These are phyloP conservation scores for Kregervanrija delftensis DNA, from an alignment of 805 yeast species.

Conservation along the genomic window DNA sequence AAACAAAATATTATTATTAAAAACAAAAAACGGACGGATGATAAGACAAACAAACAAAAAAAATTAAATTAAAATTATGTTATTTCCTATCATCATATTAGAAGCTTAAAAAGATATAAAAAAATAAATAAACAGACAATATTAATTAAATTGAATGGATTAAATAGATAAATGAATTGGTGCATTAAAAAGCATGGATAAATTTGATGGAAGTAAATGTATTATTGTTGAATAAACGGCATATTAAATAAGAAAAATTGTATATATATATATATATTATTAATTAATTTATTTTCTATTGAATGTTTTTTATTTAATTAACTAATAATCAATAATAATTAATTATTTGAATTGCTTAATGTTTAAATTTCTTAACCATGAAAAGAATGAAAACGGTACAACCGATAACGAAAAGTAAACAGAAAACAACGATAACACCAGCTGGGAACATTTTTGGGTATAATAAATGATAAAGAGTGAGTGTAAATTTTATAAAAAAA, in stretches of 20 bases:
- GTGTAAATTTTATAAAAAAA: too few relatives aligned
- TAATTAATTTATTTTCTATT: too few relatives aligned
- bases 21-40: background rate
- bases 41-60: background rate
- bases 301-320: too few relatives aligned
- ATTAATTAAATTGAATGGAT: background rate
- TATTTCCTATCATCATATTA: background rate
- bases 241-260: too few relatives aligned
- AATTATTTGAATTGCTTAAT: conserved; percentile 15
- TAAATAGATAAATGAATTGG: too few relatives aligned
- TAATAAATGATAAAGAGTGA: background rate
- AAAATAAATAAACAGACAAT: background rate
- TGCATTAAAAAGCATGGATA: too few relatives aligned
- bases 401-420: conserved; percentile 42
- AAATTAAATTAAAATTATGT: background rate
- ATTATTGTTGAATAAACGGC: too few relatives aligned
- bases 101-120: background rate
- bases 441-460: conserved; percentile 46
- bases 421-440: conserved; percentile 59
- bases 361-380: conserved; percentile 28
- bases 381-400: conserved; percentile 24
- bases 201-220: too few relatives aligned
- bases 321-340: background rate
- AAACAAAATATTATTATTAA: background rate
- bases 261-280: too few relatives aligned